Evolutionary conservation across 129 eudicot genomes (phyloP).

Genomic region (Mikania micrantha): DNA sequence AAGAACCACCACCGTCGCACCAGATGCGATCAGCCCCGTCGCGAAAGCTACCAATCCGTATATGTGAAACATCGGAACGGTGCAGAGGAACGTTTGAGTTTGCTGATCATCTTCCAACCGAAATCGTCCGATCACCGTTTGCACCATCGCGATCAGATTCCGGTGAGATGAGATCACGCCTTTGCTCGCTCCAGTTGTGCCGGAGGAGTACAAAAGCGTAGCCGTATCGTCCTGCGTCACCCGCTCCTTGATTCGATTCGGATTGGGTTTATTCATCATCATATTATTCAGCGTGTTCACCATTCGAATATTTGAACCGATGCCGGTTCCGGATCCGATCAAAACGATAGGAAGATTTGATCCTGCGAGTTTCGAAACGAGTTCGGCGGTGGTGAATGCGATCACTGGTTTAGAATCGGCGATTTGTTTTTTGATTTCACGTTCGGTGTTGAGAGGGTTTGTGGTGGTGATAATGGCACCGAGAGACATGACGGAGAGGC

Average conservation of each 20-base stretch:
- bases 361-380: constrained; percentile 49
- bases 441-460: constrained; percentile 66
- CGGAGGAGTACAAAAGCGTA: constrained; percentile 80
- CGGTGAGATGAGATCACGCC: constrained; percentile 90
- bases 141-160: constrained; percentile 77
- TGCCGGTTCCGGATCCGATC: constrained; percentile 16
- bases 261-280: constrained; percentile 49
- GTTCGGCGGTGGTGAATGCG: constrained; percentile 56
- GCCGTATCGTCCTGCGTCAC: constrained; percentile 75
- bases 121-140: constrained; percentile 52
- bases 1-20: constrained; percentile 72
- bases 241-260: constrained; percentile 42
- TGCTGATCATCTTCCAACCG: constrained; percentile 21
- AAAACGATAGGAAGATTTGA: constrained; percentile 55
- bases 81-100: constrained; percentile 56
- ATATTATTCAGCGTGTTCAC: constrained; percentile 35
- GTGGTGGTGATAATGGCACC: constrained; percentile 93
- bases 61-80: constrained; percentile 97
- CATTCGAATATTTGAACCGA: constrained; percentile 17
- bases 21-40: constrained; percentile 69
- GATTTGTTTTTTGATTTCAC: constrained; percentile 75
- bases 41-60: constrained; percentile 89
- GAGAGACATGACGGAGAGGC: constrained; percentile 84
- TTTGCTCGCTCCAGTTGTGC: constrained; percentile 94
- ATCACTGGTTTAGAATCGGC: constrained; percentile 71